These are phyloP conservation scores for Wallacemonas sp. DNA, from an alignment of 208 protist species.

Conservation along the genomic window DNA sequence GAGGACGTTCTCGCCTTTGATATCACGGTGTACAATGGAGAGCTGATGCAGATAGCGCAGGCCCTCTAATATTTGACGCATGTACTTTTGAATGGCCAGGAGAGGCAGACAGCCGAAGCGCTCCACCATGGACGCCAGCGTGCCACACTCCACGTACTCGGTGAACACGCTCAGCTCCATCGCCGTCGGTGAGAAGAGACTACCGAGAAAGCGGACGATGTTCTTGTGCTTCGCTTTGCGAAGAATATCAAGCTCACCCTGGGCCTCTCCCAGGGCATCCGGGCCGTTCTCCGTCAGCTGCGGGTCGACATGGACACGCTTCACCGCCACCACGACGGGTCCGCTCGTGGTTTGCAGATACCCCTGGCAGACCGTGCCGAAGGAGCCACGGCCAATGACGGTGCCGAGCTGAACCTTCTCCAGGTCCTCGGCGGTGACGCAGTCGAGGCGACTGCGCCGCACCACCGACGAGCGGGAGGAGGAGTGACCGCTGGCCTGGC, in stretches of 20 bases:
- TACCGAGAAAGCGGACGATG: conserved; percentile 76
- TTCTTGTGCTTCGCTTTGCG: conserved; percentile 61
- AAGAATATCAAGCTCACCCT: conserved; percentile 69
- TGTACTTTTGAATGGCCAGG: conserved; percentile 69
- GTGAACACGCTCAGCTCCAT: conserved; percentile 65
- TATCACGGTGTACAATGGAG: conserved; percentile 77
- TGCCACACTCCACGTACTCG: conserved; percentile 81
- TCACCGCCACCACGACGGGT: conserved; percentile 65
- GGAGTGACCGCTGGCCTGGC: conserved; percentile 35
- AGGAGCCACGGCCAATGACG: conserved; percentile 60
- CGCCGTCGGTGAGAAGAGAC: conserved; percentile 30
- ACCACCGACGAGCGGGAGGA: conserved; percentile 42
- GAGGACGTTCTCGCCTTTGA: conserved; percentile 84
- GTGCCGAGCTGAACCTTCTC: conserved; percentile 49
- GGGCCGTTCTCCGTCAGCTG: conserved; percentile 5
- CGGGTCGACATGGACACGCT: conserved; percentile 46
- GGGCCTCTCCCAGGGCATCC: conserved; percentile 36
- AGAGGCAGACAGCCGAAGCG: conserved; percentile 61
- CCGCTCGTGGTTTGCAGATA: conserved; percentile 40
- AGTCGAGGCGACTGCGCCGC: conserved; percentile 47
- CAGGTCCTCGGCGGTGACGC: conserved; percentile 40
- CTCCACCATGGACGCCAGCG: conserved; percentile 52
- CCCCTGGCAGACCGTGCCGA: conserved; percentile 56
- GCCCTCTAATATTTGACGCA: conserved; percentile 65
- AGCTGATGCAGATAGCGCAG: conserved; percentile 72